Base-by-base conservation (phyloP, 2,329 filamentous ascomycete genomes). In the Lasiodiplodia theobromae region DNA sequence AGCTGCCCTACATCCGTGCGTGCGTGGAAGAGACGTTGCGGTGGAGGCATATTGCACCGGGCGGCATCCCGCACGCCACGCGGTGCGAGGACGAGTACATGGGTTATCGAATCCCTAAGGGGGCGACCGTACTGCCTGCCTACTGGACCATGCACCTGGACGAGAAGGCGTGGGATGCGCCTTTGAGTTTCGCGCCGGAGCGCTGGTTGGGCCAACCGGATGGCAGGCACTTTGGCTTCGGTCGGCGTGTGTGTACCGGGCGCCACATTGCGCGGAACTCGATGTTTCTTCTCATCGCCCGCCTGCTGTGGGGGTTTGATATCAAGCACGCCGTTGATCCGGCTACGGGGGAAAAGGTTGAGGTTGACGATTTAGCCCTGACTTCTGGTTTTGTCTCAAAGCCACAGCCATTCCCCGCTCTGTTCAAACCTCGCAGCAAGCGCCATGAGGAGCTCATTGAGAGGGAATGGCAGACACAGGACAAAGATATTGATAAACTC, bases 271-370 rank as follows among this genome's bases (percentile, higher is more conserved):
- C 77, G 2, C 70, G 68, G 1, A 76, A 77, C 34, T 77, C 76
- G 70, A 66, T 85, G 71, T 75, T 83, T 69, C 82, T 86, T 69
- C 83, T 82, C 23, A 82, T 87, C 67, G 82, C 83, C 1, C 76
- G 83, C 53, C 80, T 87, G 76, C 82, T 87, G 58, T 81, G 86
- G 71, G 84, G 84, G 0, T 85, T 85, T 25, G 83, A 86, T 66
- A 77, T 87, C 56, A 44, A 16, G n/a, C 60, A 64, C n/a, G 60
- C 60, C 5, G 31, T 31, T 16, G 23, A 64, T 21, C 82, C 64
- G n/a, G 53, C 68, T 8, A 56, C 53, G 16, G 70, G 67, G 2
- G 67, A 64, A 40, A 62, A 53, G 4, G 68, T 68, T 11, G 37
- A 69, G 1, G 71, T 78, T 1, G 72, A 76, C 23, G 72, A 75